Base-by-base conservation (phyloP, 768 basidiomycete genomes). In the Auriscalpium orientale region DNA sequence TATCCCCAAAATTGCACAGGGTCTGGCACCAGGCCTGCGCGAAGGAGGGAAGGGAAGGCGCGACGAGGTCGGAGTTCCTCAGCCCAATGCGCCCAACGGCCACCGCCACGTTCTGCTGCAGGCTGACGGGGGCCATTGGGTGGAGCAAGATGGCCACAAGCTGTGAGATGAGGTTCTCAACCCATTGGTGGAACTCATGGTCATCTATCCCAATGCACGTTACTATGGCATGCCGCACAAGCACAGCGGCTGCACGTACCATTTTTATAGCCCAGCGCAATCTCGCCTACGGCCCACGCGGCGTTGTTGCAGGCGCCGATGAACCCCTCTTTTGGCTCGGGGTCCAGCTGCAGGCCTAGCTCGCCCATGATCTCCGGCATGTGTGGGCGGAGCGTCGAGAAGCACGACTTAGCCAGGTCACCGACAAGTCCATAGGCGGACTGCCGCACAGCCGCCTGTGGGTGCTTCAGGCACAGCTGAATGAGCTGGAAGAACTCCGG, bases 241-340 rank as follows among this genome's bases (percentile, higher is more conserved):
- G 22, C 3, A 5, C 22, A 28, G 22, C 22, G 22, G 22, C 22
- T 28, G 48, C 13, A 8, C 79, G 55, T 66, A 89, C 90, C 87
- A 61, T 82, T 77, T 52, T 91, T 89, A 67, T 91, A 94, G 48
- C 93, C 89, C 58, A 99, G 72, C 9, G 97, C 92, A 34, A 99
- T 92, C 71, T 99, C 97, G 45, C 97, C 97, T 28, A 97, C 93
- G n/a, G 93, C 93, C 97, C 97, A 99, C 1, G 95, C 95, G 11
- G 97, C 97, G 67, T 98, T 99, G 72, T 99, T 99, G 69, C 92
- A 95, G 4, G 95, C 97, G 62, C 91, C 94, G 59, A 98, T 84
- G 65, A 94, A 93, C 70, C 98, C 95, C 36, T 87, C 79, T 64
- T 91, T 90, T 1, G 95, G 97, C 65, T 95, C 91, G 5, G 90